A percentile compares a stretch with the other conserved stretches of the same genome.
Evolutionary conservation across 202 grass and related monocot genomes (phyloP).

Genomic region (Eragrostis tef): DNA sequence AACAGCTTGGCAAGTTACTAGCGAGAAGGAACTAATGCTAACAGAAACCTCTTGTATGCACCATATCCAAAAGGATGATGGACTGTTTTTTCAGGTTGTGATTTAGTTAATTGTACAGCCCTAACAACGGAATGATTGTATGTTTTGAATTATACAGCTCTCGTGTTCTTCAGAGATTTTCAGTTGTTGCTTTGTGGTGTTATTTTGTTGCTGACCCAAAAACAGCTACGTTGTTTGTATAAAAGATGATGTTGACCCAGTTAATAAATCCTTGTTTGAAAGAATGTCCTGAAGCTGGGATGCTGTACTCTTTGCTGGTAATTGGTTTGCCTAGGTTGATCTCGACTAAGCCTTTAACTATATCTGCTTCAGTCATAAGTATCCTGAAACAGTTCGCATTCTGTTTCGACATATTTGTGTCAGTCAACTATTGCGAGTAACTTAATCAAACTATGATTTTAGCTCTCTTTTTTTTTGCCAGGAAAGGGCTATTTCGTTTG

Average conservation of each 20-base stretch:
- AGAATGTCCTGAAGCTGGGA: not conserved
- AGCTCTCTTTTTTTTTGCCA: too few relatives aligned
- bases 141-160: slow-evolving; percentile 31
- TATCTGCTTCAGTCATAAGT: not conserved
- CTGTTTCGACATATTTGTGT: too few relatives aligned
- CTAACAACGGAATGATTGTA: slow-evolving; percentile 23
- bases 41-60: not conserved
- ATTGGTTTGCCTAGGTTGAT: not conserved
- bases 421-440: too few relatives aligned
- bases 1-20: slow-evolving; percentile 62
- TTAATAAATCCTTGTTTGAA: not conserved
- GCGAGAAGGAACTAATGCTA: slow-evolving; percentile 48
- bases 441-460: too few relatives aligned
- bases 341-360: not conserved
- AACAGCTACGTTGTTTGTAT: not conserved
- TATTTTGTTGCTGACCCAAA: not conserved
- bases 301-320: not conserved
- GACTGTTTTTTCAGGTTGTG: not conserved
- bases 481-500: too few relatives aligned
- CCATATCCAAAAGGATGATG: slow-evolving; percentile 11
- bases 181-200: not conserved
- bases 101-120: slow-evolving; percentile 42
- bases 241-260: not conserved
- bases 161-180: not conserved
- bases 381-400: too few relatives aligned